Base-by-base conservation (phyloP, 257 asterid genomes). In the Nicotiana knightiana region DNA sequence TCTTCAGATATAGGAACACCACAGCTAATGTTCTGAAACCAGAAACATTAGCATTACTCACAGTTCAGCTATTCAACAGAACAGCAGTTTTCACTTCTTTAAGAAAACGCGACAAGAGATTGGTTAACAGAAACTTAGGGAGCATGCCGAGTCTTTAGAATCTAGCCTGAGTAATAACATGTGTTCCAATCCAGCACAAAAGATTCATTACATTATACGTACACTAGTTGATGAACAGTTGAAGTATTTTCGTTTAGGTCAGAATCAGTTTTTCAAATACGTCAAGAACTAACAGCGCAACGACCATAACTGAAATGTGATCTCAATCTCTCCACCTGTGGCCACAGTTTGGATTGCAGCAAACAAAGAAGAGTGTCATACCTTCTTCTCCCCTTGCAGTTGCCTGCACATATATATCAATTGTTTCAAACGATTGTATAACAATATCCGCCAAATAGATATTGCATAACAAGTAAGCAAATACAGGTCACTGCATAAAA, bases 301-400 rank as follows among this genome's bases (percentile, higher is more conserved):
- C 62, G 39, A 16, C 79, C 26, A 73, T 73, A 13, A 24, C 35
- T 5, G 15, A 4, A 73, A 26, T 15, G 10, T 18, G 54, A 21
- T 28, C 53, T 88, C 87, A 95, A 79, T 95, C 99, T 86, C 99
- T 95, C 99, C 99, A 95, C 58, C 97, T 91, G 83, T 90, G 82
- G 76, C 97, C 98, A 76, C 98, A 95, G 78, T 86, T 93, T 1
- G 99, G 92, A 81, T 93, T 95, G 96, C 99, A 95, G 93, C 99
- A 95, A 75, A 93, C 98, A 13, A 95, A 95, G 91, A 93, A 92
- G 84, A 95, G 87, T 0, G 98, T 90, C 99, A 93, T 93, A 24
- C 99, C 99, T 89, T 95, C 98, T 89, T 95, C 99, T 63, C 98
- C 98, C 83, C 96, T 86, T 68, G 97, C 93, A 88, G 97, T 93